Base-by-base conservation (phyloP, 169 alveolate genomes). In the Miamiensis avidus region DNA sequence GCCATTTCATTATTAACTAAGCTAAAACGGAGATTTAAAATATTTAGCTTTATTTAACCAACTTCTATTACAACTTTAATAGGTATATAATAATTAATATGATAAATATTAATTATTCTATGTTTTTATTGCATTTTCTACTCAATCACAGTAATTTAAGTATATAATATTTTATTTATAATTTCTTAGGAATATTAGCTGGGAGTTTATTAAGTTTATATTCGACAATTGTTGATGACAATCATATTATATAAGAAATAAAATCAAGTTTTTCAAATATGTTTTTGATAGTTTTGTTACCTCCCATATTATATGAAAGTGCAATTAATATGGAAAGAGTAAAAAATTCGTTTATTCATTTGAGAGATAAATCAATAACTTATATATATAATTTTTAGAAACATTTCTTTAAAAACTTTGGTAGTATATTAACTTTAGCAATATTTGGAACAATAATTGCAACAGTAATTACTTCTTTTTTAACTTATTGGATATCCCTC, bases 251-350 rank as follows among this genome's bases (percentile, higher is more conserved):
- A 20, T 28, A 65, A 49, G 65, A 34, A 20, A 79, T 79, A n/a
- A 49, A 64, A 64, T 28, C 34, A 49, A 74, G 84, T 34, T 79
- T 79, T n/a, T 49, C 84, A 34, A 74, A 79, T n/a, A 82, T 93
- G 33, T 91, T 93, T 73, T 74, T 93, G 83, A 65, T 93, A 27
- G 83, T 93, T 11, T 81, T 93, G 1, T 88, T 93, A 28, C 96
- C 96, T 31, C 94, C 95, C 0, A 93, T 93, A 28, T 90, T 93
- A 27, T 89, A 91, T 69, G 95, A 93, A 82, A 75, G 90, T 27
- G 96, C 95, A 32, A 91, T 86, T 81, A 93, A 93, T 85, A 93
- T 93, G 94, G 84, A 89, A 65, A 91, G 88, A 65, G 84, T 79
- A 79, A 79, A 27, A 79, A 29, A 6, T 25, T n/a, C n/a, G n/a